Evolutionary conservation across 176 grass and related monocot species (phyloP), one percentile per base, ranked within the genome.

Genomic region (Thinopyrum elongatum): DNA sequence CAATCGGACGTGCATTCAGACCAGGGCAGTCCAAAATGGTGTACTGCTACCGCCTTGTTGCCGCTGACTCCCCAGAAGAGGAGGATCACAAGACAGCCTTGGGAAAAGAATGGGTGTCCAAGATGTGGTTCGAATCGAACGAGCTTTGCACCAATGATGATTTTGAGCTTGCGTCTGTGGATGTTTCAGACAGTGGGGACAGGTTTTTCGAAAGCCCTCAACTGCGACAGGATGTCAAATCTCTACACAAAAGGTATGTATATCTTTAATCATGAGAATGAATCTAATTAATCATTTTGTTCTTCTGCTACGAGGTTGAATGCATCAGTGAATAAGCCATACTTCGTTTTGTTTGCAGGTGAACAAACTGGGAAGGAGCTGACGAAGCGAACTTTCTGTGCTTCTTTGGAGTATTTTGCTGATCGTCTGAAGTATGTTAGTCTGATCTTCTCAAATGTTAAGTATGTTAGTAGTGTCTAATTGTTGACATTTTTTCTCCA

Each of bases 41-140:
- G 35, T 92, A 87, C 8, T 90, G 85, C 69, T 97, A 97, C 78
- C 84, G 93, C 59, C 84, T 98, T 36, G 83, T 95, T 11, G 87
- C 93, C 2, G 86, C 82, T 14, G 72, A 88, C 57, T 92, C 91
- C 2, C 87, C 80, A 16, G 95, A 98, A 85, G 95, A 91, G 82
- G 87, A 93, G 65, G 82, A 91, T 57, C 92, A 98, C 74, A 36
- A 70, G 1, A 93, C 87, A 3, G 92, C 93, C 47, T 92, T 89
- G 6, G 76, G 81, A 23, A 98, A 98, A 74, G 95, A 98, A 31
- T 42, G 86, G 10, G 79, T 88, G 34, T 90, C 95, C 3, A 98
- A 95, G 79, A 73, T 95, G 71, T 98, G 93, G 95, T 98, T 98
- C 2, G 93, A 95, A 83, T 98, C 82, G 85, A 88, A 86, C 25